These are phyloP conservation scores for Glebionis coronaria DNA, from an alignment of 129 eudicot species.

Conservation along the genomic window DNA sequence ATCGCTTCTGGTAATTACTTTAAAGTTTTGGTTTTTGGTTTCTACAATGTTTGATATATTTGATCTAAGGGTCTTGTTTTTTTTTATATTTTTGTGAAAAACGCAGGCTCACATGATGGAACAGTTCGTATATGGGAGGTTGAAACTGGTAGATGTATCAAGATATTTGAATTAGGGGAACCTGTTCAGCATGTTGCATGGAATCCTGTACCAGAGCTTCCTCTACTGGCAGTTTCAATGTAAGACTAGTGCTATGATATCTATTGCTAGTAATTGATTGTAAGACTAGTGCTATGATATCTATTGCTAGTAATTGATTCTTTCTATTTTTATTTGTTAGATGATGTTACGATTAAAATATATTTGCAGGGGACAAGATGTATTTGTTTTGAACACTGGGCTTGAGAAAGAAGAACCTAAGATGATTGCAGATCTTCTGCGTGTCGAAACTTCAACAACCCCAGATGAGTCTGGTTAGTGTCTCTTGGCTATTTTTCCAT, in stretches of 20 bases:
- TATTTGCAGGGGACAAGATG: conserved; percentile 74
- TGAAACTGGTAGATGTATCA: conserved; percentile 87
- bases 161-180: conserved; percentile 76
- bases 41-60: not conserved
- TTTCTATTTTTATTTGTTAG: not conserved
- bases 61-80: not conserved
- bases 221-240: conserved; percentile 80
- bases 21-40: no score
- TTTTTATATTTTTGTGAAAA: not conserved
- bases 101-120: conserved; percentile 79
- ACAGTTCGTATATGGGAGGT: conserved; percentile 92
- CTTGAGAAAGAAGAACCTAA: conserved; percentile 58
- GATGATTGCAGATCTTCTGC: conserved; percentile 66
- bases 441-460: conserved; percentile 37
- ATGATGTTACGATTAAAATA: not conserved
- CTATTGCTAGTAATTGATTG: conserved; percentile 15
- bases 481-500: not conserved
- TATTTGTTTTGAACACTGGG: conserved; percentile 66
- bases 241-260: conserved; percentile 31
- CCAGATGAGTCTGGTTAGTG: conserved; percentile 79
- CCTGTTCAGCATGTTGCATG: conserved; percentile 73
- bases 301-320: not conserved
- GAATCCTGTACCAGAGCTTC: conserved; percentile 85
- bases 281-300: conserved; percentile 31
- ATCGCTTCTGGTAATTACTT: conserved; percentile 80